Evolutionary conservation across 805 yeast genomes (phyloP).

Genomic region (Candida dajiaensis): DNA sequence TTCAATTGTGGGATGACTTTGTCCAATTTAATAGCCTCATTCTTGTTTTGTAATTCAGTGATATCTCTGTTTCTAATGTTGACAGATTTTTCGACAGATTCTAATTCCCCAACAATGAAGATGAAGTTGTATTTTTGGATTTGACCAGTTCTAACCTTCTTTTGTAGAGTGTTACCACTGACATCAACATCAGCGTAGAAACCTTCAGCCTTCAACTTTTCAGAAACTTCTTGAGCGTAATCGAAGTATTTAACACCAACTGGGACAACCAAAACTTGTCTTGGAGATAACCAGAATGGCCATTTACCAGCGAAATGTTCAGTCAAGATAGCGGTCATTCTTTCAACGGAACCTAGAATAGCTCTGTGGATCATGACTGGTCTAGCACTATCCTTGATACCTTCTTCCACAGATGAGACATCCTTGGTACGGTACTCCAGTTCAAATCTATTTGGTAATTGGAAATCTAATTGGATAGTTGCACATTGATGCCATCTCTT

Average conservation of each 20-base stretch:
- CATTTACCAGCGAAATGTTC: constrained; percentile 99
- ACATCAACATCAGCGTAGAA: constrained; percentile 91
- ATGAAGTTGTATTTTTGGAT: constrained; percentile 90
- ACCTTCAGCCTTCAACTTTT: constrained; percentile 61
- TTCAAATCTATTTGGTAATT: constrained; percentile 90
- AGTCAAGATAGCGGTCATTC: constrained; percentile 97
- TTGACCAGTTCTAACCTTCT: constrained; percentile 98
- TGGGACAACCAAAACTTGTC: constrained; percentile 94
- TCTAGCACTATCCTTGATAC: constrained; percentile 54
- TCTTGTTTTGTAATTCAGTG: constrained; percentile 87
- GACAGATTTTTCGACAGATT: constrained; percentile 70
- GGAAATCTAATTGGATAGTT: constrained; percentile 97
- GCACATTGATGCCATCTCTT: constrained; percentile 99
- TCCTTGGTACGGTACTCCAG: constrained; percentile 77
- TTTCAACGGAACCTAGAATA: constrained; percentile 94
- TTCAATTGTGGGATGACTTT: constrained; percentile 65
- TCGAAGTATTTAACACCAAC: constrained; percentile 91
- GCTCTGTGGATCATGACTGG: constrained; percentile 99
- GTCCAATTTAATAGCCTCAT: constrained; percentile 70
- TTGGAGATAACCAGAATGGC: constrained; percentile 99
- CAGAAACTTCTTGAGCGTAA: constrained; percentile 80
- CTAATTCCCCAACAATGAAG: constrained; percentile 96
- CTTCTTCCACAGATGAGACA: constrained; percentile 34
- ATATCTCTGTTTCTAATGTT: constrained; percentile 97
- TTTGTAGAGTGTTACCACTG: constrained; percentile 92